Evolutionary conservation across 164 flowering plant genomes (phyloP), one percentile per base, ranked within the genome.

Genomic region (Dillenia suffruticosa): DNA sequence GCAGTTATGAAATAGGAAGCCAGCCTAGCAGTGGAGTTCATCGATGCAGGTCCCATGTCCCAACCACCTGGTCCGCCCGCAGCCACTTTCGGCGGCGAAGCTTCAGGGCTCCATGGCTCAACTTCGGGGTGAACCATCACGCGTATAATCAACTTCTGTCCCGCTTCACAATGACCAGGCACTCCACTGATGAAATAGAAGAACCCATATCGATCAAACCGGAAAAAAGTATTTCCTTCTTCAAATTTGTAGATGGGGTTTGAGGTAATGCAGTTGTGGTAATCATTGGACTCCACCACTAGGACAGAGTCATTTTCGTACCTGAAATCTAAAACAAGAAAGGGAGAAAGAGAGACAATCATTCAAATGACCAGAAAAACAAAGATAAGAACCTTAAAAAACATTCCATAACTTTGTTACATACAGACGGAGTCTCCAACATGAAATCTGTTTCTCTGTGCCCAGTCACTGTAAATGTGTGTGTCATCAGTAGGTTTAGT

Each of bases 101-200:
- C 24, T 55, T 12, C 65, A 0, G 73, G 70, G 14, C 40, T 32
- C 40, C 40, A 0, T 32, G 58, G 54, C 26, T 57, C 50, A 9
- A 54, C 58, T 15, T 17, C 65, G 5, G 71, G 13, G 0, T 73
- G 83, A 14, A 71, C 83, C 84, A 84, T 73, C 8, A 84, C 87
- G 8, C 77, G 69, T 10, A 82, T 64, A 8, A 79, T 63, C 57
- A 84, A 10, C 57, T 59, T 81, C 69, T 84, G 84, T 2, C 86
- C 86, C 3, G 68, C 54, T 26, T 51, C 17, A 70, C 89, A 84
- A 63, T 77, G 80, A 17, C 53, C 79, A 3, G 74, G 62, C 26
- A 62, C 22, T 13, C 91, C 91, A 49, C 77, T 78, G 53, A 84
- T 73, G 84, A 86, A 84, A 65, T 72, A 86, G 70, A 84, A 82